Base-by-base conservation (phyloP, 2,329 filamentous ascomycete species). In the Pestalotiopsis sp. region DNA sequence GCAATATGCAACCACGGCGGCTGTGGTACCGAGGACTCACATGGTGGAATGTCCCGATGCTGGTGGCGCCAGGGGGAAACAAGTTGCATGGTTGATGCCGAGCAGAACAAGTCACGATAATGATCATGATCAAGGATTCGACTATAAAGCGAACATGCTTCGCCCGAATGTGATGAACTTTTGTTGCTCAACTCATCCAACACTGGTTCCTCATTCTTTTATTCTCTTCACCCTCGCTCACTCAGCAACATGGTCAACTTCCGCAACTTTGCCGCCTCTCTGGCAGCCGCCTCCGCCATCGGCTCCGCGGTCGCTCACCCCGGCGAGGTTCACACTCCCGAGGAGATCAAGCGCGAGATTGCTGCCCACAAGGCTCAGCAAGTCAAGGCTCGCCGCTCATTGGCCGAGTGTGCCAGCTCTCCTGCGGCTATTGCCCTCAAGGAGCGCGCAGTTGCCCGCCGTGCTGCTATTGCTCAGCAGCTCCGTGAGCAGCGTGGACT, bases 381-480 rank as follows among this genome's bases (percentile, higher is more conserved):
- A 63, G 71, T 72, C 39, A 73, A 74, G 56, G 77, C 79, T 69
- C 80, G 79, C 66, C 77, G 80, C 59, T 79, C 80, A 25, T 75
- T 83, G 27, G 75, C 76, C 38, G 75, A 78, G 63, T 83, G 81
- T 49, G 76, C 78, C 2, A 75, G 76, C 7, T 74, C 75, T 41
- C 75, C 82, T 25, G 77, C 76, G 68, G 74, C 77, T 13, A 77
- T 79, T 39, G 81, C 79, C 57, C 77, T 82, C 23, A 78, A 81
- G 71, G 75, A 75, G 66, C 75, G 77, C 23, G 80, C 81, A 58
- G 76, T 77, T 61, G 77, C 77, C 49, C 80, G 82, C 23, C 80
- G 82, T 63, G 76, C 75, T 13, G 79, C 77, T 45, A 73, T 78
- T 17, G 80, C 79, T 11, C 74, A 80, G 41, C 73, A 73, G 57